Evolutionary conservation across 2,329 filamentous ascomycete genomes (phyloP).

Genomic region (Colletotrichum musicola): DNA sequence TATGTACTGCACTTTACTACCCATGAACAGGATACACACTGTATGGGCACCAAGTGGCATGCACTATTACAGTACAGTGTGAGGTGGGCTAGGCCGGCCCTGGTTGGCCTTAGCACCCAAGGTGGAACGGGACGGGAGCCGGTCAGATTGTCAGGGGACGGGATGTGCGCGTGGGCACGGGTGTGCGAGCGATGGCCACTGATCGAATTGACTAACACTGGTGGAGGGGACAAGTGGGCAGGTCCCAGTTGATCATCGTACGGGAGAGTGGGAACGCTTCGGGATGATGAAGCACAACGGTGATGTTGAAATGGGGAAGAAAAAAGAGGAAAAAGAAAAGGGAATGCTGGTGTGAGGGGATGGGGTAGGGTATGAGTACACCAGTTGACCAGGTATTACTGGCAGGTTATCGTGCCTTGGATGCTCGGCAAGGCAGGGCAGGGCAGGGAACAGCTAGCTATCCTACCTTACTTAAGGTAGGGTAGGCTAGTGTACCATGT

Average conservation of each 20-base stretch:
- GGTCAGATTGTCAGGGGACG: constrained; percentile 32
- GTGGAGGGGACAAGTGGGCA: constrained; percentile 29
- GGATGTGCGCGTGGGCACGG: constrained; percentile 19
- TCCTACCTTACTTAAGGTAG: background rate
- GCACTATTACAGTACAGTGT: constrained; percentile 4
- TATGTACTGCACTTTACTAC: constrained; percentile 10
- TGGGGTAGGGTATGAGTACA: constrained; percentile 12
- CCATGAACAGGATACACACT: constrained; percentile 19
- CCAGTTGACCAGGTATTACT: background rate
- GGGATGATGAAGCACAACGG: constrained; percentile 25
- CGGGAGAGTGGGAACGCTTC: constrained; percentile 25
- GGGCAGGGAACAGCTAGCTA: background rate
- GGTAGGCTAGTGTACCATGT: background rate
- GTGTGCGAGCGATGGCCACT: constrained; percentile 22
- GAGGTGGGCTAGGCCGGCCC: constrained; percentile 20
- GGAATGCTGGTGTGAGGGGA: background rate
- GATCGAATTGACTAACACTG: constrained; percentile 29
- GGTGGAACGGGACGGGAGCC: constrained; percentile 11
- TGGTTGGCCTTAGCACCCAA: constrained; percentile 5
- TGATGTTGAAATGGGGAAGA: constrained; percentile 6
- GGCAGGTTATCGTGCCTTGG: background rate
- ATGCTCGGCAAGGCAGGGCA: background rate
- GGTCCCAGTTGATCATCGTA: constrained; percentile 32
- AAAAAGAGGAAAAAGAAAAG: constrained; percentile 4
- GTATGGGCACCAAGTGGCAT: constrained; percentile 18